phyloP scores from a whole-genome alignment of 805 yeast genomes.

The Pichia californica region DNA sequence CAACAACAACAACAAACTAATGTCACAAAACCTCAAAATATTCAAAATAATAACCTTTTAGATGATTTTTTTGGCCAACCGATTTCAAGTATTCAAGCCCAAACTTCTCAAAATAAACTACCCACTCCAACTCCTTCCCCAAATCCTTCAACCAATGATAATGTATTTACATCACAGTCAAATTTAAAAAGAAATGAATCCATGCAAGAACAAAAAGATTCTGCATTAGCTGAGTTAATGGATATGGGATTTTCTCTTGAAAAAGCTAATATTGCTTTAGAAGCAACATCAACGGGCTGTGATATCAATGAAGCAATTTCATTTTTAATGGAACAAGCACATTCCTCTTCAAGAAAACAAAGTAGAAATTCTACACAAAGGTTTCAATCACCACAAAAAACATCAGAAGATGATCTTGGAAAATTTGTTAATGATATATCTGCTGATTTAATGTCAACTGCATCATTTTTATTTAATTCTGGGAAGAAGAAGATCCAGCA shows the following conservation, averaged over 20 bases:
- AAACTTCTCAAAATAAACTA: neutral
- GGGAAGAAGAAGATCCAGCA: constrained; percentile 56
- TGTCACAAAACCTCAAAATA: too few relatives aligned
- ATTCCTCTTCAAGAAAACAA: constrained; percentile 23
- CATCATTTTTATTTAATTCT: constrained; percentile 49
- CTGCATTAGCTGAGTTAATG: constrained; percentile 57
- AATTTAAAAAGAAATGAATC: neutral
- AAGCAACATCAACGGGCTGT: constrained; percentile 41
- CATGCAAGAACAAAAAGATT: constrained; percentile 29
- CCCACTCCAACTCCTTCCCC: neutral
- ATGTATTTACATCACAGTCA: too few relatives aligned
- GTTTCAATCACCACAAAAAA: neutral
- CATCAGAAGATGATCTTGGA: constrained; percentile 29
- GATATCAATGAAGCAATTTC: constrained; percentile 63
- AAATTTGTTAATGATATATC: constrained; percentile 48
- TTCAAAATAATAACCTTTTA: constrained; percentile 11
- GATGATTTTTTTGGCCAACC: constrained; percentile 8
- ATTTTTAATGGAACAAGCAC: constrained; percentile 56
- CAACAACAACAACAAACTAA: neutral
- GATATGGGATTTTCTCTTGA: constrained; percentile 75
- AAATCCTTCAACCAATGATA: too few relatives aligned
- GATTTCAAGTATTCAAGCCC: neutral
- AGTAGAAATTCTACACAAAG: neutral
- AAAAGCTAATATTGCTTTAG: constrained; percentile 55
- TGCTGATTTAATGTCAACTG: constrained; percentile 49